Percentiles rank a stretch among this genome's conserved stretches.
These are phyloP conservation scores for Solanum lignicaule DNA, from an alignment of 257 asterid species.

Conservation along the genomic window DNA sequence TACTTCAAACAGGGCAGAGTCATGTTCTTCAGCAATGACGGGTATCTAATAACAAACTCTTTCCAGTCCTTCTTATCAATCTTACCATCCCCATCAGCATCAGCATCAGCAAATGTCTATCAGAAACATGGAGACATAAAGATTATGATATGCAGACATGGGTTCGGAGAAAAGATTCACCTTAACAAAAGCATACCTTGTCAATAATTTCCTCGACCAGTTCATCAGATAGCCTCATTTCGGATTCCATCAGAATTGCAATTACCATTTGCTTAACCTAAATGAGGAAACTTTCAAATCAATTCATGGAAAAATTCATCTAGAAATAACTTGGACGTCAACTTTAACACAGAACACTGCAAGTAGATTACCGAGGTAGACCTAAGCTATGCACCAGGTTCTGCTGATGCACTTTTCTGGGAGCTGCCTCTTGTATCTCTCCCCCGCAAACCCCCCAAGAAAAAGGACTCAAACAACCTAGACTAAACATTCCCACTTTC, in stretches of 20 bases:
- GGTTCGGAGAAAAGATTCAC: background rate
- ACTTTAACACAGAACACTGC: background rate
- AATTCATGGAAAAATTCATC: background rate
- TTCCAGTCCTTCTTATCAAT: too few species aligned
- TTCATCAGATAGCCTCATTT: slow-evolving; percentile 47
- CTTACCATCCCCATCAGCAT: too few species aligned
- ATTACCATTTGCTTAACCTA: slow-evolving; percentile 77
- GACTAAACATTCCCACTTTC: background rate
- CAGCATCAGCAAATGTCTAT: background rate
- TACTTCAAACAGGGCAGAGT: background rate
- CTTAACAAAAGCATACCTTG: slow-evolving; percentile 22
- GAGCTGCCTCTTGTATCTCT: too few species aligned
- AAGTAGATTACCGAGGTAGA: background rate
- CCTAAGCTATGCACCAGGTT: background rate
- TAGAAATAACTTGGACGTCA: background rate
- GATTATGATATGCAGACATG: background rate
- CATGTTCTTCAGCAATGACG: too few species aligned
- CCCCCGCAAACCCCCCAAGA: too few species aligned
- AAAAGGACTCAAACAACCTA: too few species aligned
- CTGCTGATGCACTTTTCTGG: background rate
- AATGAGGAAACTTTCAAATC: background rate
- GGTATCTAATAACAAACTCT: too few species aligned
- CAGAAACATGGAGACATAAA: background rate
- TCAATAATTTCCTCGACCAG: slow-evolving; percentile 66
- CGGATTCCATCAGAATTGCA: slow-evolving; percentile 60